phyloP scores from a whole-genome alignment of 1,139 yeast genomes.

The Hansenula lynferdii region DNA sequence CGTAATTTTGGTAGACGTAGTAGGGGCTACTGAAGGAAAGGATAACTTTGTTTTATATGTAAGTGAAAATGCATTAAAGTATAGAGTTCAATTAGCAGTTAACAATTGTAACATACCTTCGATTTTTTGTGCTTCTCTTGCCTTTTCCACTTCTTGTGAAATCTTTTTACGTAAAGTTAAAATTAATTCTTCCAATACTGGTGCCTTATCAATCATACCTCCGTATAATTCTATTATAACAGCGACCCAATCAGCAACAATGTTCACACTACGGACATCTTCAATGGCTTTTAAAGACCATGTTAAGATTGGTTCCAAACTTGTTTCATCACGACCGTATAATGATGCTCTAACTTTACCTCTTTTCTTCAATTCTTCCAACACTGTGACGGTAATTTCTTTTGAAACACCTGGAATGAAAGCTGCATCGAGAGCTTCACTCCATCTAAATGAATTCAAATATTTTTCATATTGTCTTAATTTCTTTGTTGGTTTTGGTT shows the following conservation, averaged over 20 bases:
- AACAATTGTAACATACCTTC: conserved; percentile 92
- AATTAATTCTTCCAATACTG: conserved; percentile 74
- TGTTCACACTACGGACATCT: conserved; percentile 71
- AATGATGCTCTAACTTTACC: conserved; percentile 83
- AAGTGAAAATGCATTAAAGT: background rate
- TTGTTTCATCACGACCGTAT: conserved; percentile 77
- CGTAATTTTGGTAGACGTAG: conserved; percentile 15
- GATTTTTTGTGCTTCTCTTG: conserved; percentile 83
- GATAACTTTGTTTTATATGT: too few species aligned
- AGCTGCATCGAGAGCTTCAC: conserved; percentile 87
- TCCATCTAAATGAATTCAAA: conserved; percentile 85
- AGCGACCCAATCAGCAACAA: conserved; percentile 80
- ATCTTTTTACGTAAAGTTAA: conserved; percentile 56
- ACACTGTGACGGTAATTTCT: conserved; percentile 74
- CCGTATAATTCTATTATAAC: conserved; percentile 81
- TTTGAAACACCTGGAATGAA: conserved; percentile 71
- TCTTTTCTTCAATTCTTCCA: conserved; percentile 78
- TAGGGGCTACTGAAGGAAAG: conserved; percentile 7
- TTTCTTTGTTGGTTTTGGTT: conserved; percentile 47
- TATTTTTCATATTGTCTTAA: conserved; percentile 79
- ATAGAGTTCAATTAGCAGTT: conserved; percentile 28
- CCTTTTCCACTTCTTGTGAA: conserved; percentile 64
- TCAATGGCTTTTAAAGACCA: conserved; percentile 77
- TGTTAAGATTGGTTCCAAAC: conserved; percentile 76
- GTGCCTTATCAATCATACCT: conserved; percentile 62